Conservation (phyloP, 1,284 basidiomycete species). For the Tetrapyrgos nigripes region DNA sequence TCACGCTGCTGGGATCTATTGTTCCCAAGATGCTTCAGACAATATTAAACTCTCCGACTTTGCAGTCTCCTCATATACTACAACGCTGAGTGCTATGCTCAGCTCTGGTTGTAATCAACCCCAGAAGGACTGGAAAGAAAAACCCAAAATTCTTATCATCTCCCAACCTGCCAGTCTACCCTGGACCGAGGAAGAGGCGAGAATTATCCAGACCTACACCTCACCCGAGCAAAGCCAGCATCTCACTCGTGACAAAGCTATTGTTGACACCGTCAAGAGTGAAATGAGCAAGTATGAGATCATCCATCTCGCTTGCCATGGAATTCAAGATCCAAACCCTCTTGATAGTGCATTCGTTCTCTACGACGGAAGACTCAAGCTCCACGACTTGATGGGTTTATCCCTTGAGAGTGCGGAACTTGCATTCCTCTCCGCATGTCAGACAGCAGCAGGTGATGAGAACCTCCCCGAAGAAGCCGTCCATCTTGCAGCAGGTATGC, state of each 20-base stretch:
- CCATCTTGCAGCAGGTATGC: constrained; percentile 29
- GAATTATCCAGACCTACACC: not conserved
- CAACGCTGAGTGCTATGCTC: constrained; percentile 22
- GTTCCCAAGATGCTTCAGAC: too few species aligned
- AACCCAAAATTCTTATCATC: constrained; percentile 10
- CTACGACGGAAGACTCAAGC: too few species aligned
- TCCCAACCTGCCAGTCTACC: constrained; percentile 17
- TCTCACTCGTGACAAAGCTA: not conserved
- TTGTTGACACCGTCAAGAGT: not conserved
- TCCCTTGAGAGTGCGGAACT: too few species aligned
- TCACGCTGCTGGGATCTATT: too few species aligned
- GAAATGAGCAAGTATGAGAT: not conserved
- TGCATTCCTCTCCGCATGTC: too few species aligned
- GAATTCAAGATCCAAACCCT: not conserved
- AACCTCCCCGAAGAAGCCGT: constrained; percentile 24
- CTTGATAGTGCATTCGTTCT: too few species aligned
- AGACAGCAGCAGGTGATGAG: too few species aligned
- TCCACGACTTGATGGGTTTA: too few species aligned
- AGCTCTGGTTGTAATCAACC: constrained; percentile 2
- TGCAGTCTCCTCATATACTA: too few species aligned
- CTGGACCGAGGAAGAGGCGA: not conserved
- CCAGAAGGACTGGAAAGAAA: too few species aligned
- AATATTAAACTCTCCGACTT: too few species aligned
- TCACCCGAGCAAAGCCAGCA: not conserved
- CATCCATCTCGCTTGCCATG: constrained; percentile 8